A percentile compares a stretch with the other conserved stretches of the same genome.
Evolutionary conservation across 1,284 basidiomycete genomes (phyloP).

Genomic region (Tetrapyrgos nigripes): DNA sequence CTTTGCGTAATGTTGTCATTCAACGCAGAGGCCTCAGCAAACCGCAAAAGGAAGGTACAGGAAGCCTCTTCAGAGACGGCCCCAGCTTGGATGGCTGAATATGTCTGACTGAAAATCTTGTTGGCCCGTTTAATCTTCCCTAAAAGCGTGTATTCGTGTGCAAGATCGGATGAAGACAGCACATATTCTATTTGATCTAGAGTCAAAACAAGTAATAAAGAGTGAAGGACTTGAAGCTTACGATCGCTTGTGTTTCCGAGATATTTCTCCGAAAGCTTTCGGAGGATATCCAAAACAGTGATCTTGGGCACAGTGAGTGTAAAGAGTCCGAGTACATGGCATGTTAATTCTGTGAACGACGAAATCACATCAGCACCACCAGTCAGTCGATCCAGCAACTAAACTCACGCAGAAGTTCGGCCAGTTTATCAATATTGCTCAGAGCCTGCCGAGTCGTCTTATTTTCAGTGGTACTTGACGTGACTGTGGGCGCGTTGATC

Average conservation of each 20-base stretch:
- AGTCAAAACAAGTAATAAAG: neutral
- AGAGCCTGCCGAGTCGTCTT: conserved; percentile 37
- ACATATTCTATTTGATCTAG: conserved; percentile 61
- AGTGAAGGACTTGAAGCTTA: conserved; percentile 34
- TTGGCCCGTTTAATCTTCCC: conserved; percentile 76
- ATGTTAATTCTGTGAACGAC: conserved; percentile 57
- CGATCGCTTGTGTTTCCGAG: conserved; percentile 55
- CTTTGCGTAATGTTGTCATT: conserved; percentile 67
- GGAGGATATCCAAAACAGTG: conserved; percentile 55
- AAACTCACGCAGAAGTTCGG: conserved; percentile 59
- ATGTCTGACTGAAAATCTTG: conserved; percentile 64
- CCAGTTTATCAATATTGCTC: conserved; percentile 56
- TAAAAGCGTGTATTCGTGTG: conserved; percentile 77
- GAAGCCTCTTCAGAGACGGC: conserved; percentile 55
- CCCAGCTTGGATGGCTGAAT: conserved; percentile 49
- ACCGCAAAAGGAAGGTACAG: conserved; percentile 66
- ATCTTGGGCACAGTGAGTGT: conserved; percentile 59
- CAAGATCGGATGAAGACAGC: conserved; percentile 70
- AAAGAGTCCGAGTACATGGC: conserved; percentile 72
- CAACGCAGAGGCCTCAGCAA: conserved; percentile 69
- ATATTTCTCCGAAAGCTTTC: conserved; percentile 52
- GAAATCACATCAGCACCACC: conserved; percentile 24
- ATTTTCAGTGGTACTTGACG: conserved; percentile 22
- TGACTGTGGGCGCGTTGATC: conserved; percentile 38
- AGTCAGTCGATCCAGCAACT: conserved; percentile 11